These are phyloP conservation scores for Lachancea thermotolerans DNA, from an alignment of 805 yeast species.

Conservation along the genomic window DNA sequence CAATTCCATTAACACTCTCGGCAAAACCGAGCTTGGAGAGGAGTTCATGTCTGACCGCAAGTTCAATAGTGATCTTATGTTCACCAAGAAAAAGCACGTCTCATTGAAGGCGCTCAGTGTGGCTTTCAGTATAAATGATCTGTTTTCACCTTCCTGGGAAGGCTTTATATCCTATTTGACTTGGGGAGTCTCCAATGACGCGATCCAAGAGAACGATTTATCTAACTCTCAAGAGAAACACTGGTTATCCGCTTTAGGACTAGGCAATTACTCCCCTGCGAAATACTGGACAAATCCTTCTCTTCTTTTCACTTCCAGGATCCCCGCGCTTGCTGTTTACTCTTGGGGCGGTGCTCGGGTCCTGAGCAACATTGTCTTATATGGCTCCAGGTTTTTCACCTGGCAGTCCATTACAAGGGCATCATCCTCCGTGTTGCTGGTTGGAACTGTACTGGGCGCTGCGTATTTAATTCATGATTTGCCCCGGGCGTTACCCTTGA, in stretches of 20 bases:
- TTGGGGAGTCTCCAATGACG: slow-evolving; percentile 29
- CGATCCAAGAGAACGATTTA: slow-evolving; percentile 1
- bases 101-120: slow-evolving; percentile 52
- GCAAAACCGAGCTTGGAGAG: slow-evolving; percentile 57
- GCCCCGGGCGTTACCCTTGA: slow-evolving; percentile 83
- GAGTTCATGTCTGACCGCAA: slow-evolving; percentile 50
- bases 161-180: slow-evolving; percentile 40
- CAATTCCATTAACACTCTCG: slow-evolving; percentile 52
- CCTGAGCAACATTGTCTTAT: slow-evolving; percentile 31
- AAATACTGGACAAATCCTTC: slow-evolving; percentile 31
- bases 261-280: slow-evolving; percentile 18
- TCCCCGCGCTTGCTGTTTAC: slow-evolving; percentile 31
- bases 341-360: slow-evolving; percentile 37
- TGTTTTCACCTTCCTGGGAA: slow-evolving; percentile 69
- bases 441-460: slow-evolving; percentile 45
- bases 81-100: slow-evolving; percentile 62
- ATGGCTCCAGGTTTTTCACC: slow-evolving; percentile 35
- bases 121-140: slow-evolving; percentile 60
- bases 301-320: slow-evolving; percentile 28
- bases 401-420: slow-evolving; percentile 37
- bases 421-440: slow-evolving; percentile 47
- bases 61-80: slow-evolving; percentile 75
- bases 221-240: neutral
- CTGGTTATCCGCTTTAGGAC: slow-evolving; percentile 15
- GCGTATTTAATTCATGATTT: slow-evolving; percentile 70